Evolutionary conservation across 2,329 filamentous ascomycete genomes (phyloP), one percentile per base, ranked within the genome.

Genomic region (Pseudofabraea citricarpa): DNA sequence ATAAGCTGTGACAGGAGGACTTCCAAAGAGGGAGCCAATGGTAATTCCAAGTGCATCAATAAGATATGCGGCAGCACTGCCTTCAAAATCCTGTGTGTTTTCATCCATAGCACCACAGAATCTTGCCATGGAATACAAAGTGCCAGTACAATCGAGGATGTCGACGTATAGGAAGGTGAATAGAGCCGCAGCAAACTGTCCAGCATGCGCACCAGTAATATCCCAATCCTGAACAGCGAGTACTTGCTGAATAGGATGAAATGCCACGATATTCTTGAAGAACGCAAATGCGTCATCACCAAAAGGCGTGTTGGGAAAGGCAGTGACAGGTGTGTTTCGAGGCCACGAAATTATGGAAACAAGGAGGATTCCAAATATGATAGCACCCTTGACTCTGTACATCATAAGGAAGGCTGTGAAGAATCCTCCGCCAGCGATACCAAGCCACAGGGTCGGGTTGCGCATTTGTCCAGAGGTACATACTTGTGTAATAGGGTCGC

Each of bases 271-370:
- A 61, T 89, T 77, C 64, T 87, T 89, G 77, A 95, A 95, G 66
- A 94, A 95, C 56, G 90, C 73, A 64, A 94, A 95, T 31, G 70
- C 70, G 56, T 74, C 74, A 61, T 90, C 72, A 31, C 89, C 89
- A 2, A 83, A 63, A 0, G 72, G 53, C 0, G 79, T 87, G 56
- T 90, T 73, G 0, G 89, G 87, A 67, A 95, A 94, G 64, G 85
- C 89, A 5, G 88, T 91, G 44, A 94, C 82, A 1, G 75, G 62
- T 0, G 88, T 91, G 15, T 71, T 68, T 19, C 89, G 79, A 0
- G 89, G 89, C 89, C 89, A 95, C 7, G 87, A 94, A 63, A 93
- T 89, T 64, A 94, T 84, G 50, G 84, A 89, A 44, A 94, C 88
- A 20, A 94, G 77, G 20, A 90, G 63, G 51, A 94, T 93, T 27